Evolutionary conservation across 2,329 filamentous ascomycete genomes (phyloP).

Genomic region (Ilyonectria robusta): DNA sequence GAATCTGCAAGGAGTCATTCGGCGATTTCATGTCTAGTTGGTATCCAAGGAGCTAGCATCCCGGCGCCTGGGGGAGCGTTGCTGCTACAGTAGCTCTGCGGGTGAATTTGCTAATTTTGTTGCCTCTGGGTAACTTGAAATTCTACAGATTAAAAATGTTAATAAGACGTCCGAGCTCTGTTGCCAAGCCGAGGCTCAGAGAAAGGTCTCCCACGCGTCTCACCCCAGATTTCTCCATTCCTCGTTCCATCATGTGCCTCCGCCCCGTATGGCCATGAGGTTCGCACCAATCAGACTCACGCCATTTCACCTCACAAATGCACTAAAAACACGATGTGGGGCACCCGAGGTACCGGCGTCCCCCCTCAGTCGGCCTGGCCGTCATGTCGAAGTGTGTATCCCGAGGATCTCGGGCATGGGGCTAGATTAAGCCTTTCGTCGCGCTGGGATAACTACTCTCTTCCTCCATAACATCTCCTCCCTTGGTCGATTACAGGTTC

Average conservation of each 20-base stretch:
- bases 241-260: conserved; percentile 25
- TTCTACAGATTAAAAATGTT: too few species aligned
- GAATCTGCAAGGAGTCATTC: conserved; percentile 7
- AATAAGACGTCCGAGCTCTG: background rate
- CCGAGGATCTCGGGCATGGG: background rate
- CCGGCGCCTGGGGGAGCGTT: background rate
- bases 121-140: too few species aligned
- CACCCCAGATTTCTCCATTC: conserved; percentile 1
- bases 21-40: conserved; percentile 4
- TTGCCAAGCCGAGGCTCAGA: conserved; percentile 2
- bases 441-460: background rate
- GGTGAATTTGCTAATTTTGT: background rate
- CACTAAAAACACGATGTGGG: conserved; percentile 3
- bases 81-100: background rate
- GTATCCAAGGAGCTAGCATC: background rate
- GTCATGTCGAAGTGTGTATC: conserved; percentile 2
- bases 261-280: conserved; percentile 4
- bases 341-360: conserved; percentile 36
- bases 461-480: background rate
- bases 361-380: conserved; percentile 18
- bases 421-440: background rate
- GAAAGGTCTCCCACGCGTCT: background rate
- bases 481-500: too few species aligned
- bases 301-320: conserved; percentile 19
- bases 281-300: conserved; percentile 20